phyloP scores from a whole-genome alignment of 805 yeast species.

The Hermanozyma aechmeae region DNA sequence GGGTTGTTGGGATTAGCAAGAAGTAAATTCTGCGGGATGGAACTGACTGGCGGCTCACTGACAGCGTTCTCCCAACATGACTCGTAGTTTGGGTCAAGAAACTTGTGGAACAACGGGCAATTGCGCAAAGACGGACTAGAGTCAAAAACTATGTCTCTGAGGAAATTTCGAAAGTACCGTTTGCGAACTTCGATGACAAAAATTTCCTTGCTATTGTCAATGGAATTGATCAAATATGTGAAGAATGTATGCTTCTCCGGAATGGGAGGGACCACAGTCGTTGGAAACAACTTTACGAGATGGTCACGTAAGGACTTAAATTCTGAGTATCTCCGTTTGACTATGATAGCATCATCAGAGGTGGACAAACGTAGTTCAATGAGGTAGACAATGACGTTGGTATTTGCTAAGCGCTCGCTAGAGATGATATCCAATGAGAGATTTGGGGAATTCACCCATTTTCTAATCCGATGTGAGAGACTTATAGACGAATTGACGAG shows the following conservation, averaged over 20 bases:
- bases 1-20: conserved; percentile 44
- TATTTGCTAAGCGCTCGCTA: conserved; percentile 25
- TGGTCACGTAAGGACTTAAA: conserved; percentile 33
- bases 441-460: conserved; percentile 17
- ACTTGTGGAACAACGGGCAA: conserved; percentile 34
- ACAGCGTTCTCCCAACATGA: conserved; percentile 43
- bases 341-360: conserved; percentile 18
- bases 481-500: conserved; percentile 11
- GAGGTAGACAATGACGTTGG: conserved; percentile 29
- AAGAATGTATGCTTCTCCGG: conserved; percentile 41
- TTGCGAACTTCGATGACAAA: conserved; percentile 39
- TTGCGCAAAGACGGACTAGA: conserved; percentile 18
- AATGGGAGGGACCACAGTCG: conserved; percentile 32
- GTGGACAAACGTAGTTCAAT: too few species aligned
- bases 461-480: conserved; percentile 14
- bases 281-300: conserved; percentile 29
- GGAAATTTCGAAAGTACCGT: conserved; percentile 35
- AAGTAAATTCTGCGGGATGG: conserved; percentile 38
- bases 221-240: conserved; percentile 29
- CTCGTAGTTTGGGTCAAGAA: conserved; percentile 43
- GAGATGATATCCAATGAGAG: conserved; percentile 21
- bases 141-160: conserved; percentile 28
- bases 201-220: conserved; percentile 26
- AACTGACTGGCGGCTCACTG: conserved; percentile 35
- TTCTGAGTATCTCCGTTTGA: conserved; percentile 34